Base-by-base conservation (phyloP, 306 rosid genomes). In the Coriaria nepalensis region DNA sequence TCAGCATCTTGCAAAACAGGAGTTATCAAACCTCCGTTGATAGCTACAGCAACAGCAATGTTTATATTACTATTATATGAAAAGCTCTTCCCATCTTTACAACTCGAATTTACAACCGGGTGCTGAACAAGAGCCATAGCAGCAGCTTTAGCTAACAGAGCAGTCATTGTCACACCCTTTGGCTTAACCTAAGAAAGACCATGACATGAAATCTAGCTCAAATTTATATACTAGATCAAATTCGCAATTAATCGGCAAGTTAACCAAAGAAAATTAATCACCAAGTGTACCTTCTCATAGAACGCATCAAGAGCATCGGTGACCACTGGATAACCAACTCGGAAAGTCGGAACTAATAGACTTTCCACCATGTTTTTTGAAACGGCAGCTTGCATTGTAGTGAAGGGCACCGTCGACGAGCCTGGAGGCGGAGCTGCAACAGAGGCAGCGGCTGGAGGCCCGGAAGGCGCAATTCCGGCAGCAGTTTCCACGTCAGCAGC, bases 101-200 rank as follows among this genome's bases (percentile, higher is more conserved):
- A 81, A 49, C 75, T 62, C 4, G 93, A 77, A 65, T 86, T 85
- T 29, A 85, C 92, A 47, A 82, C 80, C 0, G 93, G 85, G 54
- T 87, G 96, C 66, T 82, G 76, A 55, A 71, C 82, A 13, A 87
- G 81, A 35, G 96, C 93, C 82, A 87, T 62, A 6, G 94, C 94
- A 37, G 69, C 70, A 4, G 94, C 87, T 77, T 87, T 87, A 33
- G 94, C 94, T 47, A 87, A 68, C 65, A 87, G 66, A 6, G 88
- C 93, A 2, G 96, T 87, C 96, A 87, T 83, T 4, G 96, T 87
- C 54, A 87, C 96, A 2, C 96, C 94, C 74, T 80, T 87, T n/a
- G 79, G 74, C 58, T 83, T 87, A 71, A 87, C 84, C 94, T 82
- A 57, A 52, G 29, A 54, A 61, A 57, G 15, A 43, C 36, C 47